Base-by-base conservation (phyloP, 176 grass and related monocot species). In the Musa schizocarpa region DNA sequence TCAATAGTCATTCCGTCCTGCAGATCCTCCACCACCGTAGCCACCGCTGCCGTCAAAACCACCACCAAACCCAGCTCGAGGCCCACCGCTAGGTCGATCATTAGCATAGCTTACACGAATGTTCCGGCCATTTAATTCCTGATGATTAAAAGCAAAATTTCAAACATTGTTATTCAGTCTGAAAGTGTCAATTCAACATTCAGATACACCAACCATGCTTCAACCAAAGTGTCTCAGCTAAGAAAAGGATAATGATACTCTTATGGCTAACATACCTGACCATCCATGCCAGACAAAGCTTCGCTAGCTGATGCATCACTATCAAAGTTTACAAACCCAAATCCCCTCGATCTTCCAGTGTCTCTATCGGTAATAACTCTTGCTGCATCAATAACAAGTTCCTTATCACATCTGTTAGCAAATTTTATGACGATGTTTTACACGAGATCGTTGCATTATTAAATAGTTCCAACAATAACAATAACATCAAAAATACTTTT, bases 301-400 rank as follows among this genome's bases (percentile, higher is more conserved):
- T 23, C 7, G 8, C 81, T 74, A 11, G 96, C 91, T 13, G 53
- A 63, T 9, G 81, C 86, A 54, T 69, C 80, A 55, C 1, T 65
- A 8, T 22, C 17, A 16, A 92, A 88, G 56, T 21, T 84, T 9
- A 92, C 82, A 71, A 99, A 99, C 48, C 96, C 96, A 84, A 99
- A 95, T 53, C 96, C 96, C 74, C 86, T 99, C 1, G 96, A 99
- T 81, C 19, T 92, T 76, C 96, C 96, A 53, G 79, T 66, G 0
- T 92, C 96, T 77, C 91, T 84, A 14, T 92, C 86, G 6, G 53
- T 81, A 53, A 95, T 92, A 10, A 95, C 83, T 21, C 83, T 79
- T 0, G 88, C 91, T 95, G 88, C 57, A 85, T 74, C 19, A 81
- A 29, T 21, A 79, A 74, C 58, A 67, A 34, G 8, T 29, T 29